These are phyloP conservation scores for Scutellaria galericulata DNA, from an alignment of 257 asterid genomes.

Conservation along the genomic window DNA sequence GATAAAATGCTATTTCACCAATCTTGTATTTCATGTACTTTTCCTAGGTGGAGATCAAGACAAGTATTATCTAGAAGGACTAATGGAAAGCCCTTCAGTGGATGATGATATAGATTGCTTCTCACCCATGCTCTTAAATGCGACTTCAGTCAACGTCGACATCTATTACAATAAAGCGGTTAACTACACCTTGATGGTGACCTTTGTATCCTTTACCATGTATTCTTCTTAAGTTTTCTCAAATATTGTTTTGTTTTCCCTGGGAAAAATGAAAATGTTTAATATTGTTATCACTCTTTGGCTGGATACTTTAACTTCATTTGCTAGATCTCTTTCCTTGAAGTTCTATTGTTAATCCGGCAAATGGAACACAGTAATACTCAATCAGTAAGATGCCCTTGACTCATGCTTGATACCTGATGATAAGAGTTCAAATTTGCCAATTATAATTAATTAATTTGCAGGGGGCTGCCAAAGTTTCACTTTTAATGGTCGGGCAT, in stretches of 20 bases:
- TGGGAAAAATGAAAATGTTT: not conserved
- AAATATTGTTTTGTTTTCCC: not conserved
- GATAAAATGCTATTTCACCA: conserved; percentile 17
- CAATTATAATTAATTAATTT: conserved; percentile 12
- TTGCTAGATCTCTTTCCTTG: conserved; percentile 83
- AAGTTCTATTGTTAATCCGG: conserved; percentile 88
- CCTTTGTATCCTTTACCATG: conserved; percentile 92
- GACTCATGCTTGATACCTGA: conserved; percentile 6
- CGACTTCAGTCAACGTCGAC: conserved; percentile 86
- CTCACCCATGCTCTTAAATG: conserved; percentile 91
- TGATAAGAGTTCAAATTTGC: not conserved
- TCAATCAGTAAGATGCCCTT: conserved; percentile 72
- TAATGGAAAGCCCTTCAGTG: conserved; percentile 97
- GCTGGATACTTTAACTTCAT: conserved; percentile 59
- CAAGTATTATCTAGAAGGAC: conserved; percentile 83
- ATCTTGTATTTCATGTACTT: conserved; percentile 34
- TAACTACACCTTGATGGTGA: conserved; percentile 96
- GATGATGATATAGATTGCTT: conserved; percentile 94
- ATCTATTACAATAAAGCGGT: conserved; percentile 94
- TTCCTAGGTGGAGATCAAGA: conserved; percentile 80
- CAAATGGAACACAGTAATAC: conserved; percentile 98
- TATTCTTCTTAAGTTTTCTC: conserved; percentile 23
- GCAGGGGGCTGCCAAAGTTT: conserved; percentile 99
- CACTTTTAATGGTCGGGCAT: conserved; percentile 92
- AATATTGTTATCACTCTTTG: conserved; percentile 33